Evolutionary conservation across 257 asterid species (phyloP).

Genomic region (Cordia subcordata): DNA sequence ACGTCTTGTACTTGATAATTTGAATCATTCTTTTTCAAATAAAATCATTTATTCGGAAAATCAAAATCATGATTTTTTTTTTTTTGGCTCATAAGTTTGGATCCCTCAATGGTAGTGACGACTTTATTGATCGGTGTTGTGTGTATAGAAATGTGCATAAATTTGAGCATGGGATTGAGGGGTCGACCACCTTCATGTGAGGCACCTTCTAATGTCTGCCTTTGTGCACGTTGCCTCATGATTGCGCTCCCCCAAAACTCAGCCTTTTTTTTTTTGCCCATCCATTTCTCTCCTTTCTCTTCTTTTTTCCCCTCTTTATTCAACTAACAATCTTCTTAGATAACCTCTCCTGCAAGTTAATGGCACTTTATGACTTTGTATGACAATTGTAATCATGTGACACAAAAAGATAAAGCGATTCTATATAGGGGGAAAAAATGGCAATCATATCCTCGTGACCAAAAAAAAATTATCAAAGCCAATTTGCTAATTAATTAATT

Average conservation of each 20-base stretch:
- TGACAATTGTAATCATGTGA: constrained; percentile 22
- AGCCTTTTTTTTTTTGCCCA: neutral
- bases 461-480: neutral
- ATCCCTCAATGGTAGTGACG: neutral
- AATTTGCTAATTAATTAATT: constrained; percentile 1
- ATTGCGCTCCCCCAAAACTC: constrained; percentile 13
- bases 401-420: neutral
- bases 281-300: constrained; percentile 4
- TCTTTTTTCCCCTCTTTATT: neutral
- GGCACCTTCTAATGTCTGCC: constrained; percentile 20
- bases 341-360: constrained; percentile 19
- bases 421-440: neutral
- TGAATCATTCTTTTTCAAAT: too few relatives aligned
- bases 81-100: constrained; percentile 6
- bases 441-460: constrained; percentile 1
- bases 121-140: too few relatives aligned
- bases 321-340: neutral
- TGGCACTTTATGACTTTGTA: constrained; percentile 6
- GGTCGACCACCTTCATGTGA: constrained; percentile 15
- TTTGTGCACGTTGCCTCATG: constrained; percentile 16
- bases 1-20: too few relatives aligned
- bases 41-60: too few relatives aligned
- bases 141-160: neutral
- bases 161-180: neutral
- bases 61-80: constrained; percentile 7